phyloP scores from a whole-genome alignment of 768 basidiomycete species.

The Saitozyma sp. region DNA sequence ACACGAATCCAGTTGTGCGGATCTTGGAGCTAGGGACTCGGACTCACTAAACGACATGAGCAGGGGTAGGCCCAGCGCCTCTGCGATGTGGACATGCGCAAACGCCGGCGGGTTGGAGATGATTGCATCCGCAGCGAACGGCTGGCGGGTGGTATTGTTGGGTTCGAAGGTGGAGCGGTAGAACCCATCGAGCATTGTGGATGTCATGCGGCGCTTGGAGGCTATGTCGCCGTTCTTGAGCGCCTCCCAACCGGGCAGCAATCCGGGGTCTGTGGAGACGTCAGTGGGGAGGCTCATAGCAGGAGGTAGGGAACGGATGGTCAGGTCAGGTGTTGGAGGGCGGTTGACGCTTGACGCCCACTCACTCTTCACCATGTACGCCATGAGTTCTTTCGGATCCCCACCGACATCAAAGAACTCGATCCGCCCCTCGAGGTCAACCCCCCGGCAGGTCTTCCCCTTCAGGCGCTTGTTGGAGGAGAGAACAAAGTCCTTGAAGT shows the following conservation, averaged over 20 bases:
- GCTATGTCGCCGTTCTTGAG: constrained; percentile 65
- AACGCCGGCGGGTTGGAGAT: constrained; percentile 70
- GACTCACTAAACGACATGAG: constrained; percentile 60
- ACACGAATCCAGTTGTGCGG: neutral
- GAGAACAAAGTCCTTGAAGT: constrained; percentile 61
- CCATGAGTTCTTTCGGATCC: constrained; percentile 67
- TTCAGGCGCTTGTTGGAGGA: constrained; percentile 52
- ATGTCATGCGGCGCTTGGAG: constrained; percentile 63
- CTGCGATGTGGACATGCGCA: constrained; percentile 66
- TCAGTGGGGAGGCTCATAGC: neutral
- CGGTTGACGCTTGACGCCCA: neutral
- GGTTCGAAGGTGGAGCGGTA: constrained; percentile 61
- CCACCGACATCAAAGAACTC: constrained; percentile 68
- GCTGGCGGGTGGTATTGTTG: constrained; percentile 55
- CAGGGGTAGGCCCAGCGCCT: constrained; percentile 64
- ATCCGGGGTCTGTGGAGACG: constrained; percentile 60
- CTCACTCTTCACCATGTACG: constrained; percentile 71
- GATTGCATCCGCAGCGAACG: constrained; percentile 66
- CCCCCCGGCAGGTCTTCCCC: constrained; percentile 28
- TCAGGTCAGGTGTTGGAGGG: neutral
- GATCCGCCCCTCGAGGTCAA: constrained; percentile 47
- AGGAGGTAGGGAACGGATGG: neutral
- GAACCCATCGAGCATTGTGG: constrained; percentile 65
- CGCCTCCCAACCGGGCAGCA: constrained; percentile 63
- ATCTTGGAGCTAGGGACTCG: too few species aligned